phyloP scores from a whole-genome alignment of 2,329 filamentous ascomycete species.

The Neofusicoccum laricinum region DNA sequence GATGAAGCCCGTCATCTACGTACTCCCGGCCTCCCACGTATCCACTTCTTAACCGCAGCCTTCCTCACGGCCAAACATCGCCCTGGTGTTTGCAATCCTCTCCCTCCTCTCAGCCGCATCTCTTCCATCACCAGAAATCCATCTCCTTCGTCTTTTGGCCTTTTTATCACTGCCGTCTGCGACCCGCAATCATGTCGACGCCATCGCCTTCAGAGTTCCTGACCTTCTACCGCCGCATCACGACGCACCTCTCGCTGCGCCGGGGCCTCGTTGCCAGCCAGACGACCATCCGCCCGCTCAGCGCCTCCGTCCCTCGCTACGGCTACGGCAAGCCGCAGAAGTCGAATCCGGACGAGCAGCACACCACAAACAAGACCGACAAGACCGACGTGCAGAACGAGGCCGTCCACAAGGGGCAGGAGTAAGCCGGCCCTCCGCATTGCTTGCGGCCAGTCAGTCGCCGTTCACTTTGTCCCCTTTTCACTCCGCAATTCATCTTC shows the following conservation, averaged over 20 bases:
- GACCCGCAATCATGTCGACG: conserved; percentile 25
- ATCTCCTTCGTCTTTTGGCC: background rate
- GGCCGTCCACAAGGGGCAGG: conserved; percentile 28
- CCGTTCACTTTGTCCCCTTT: background rate
- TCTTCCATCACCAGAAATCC: background rate
- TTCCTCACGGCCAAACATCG: background rate
- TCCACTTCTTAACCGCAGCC: background rate
- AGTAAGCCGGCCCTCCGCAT: conserved; percentile 27
- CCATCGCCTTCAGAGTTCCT: conserved; percentile 39
- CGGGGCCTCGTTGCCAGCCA: conserved; percentile 19
- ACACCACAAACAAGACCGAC: conserved; percentile 33
- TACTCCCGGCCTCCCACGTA: background rate
- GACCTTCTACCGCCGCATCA: conserved; percentile 35
- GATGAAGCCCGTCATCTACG: background rate
- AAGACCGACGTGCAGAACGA: conserved; percentile 33
- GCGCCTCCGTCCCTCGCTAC: conserved; percentile 14
- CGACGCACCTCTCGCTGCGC: conserved; percentile 17
- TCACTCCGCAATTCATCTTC: background rate
- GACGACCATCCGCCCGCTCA: conserved; percentile 21
- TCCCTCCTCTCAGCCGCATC: background rate
- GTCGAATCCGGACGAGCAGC: conserved; percentile 28
- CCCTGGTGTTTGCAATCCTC: background rate
- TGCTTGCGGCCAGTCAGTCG: background rate
- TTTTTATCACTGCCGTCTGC: too few species aligned
- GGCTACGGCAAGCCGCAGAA: conserved; percentile 24